Evolutionary conservation across 306 rosid species (phyloP).

Genomic region (Trichosanthes truncata): DNA sequence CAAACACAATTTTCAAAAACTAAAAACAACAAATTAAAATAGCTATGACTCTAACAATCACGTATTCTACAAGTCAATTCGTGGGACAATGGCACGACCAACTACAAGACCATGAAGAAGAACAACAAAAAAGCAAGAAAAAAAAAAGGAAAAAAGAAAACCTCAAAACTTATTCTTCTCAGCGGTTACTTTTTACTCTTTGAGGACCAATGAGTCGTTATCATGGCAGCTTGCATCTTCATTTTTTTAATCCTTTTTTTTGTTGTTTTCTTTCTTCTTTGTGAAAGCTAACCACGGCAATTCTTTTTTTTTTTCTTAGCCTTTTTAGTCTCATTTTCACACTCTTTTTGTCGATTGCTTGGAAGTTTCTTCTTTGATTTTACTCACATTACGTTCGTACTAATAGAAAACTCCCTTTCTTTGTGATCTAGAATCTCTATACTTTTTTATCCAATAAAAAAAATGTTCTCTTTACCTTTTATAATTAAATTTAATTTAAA

Average conservation of each 20-base stretch:
- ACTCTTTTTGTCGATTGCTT: background rate
- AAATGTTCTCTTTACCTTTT: background rate
- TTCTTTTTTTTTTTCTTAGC: background rate
- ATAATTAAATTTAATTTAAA: too few species aligned
- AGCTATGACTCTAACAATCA: too few species aligned
- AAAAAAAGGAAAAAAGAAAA: background rate
- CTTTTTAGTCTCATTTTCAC: background rate
- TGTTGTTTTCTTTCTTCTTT: background rate
- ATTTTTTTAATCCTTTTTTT: background rate
- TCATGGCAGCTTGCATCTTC: slow-evolving; percentile 1
- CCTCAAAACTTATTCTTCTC: background rate
- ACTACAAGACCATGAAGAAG: too few species aligned
- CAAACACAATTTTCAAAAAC: too few species aligned
- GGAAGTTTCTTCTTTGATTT: background rate
- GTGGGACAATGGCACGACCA: too few species aligned
- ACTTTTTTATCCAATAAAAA: background rate
- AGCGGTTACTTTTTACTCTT: background rate
- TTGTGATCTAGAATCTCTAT: background rate
- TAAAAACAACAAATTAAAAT: too few species aligned
- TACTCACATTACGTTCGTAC: background rate
- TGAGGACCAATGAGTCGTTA: background rate
- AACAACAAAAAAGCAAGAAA: background rate
- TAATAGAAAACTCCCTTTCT: background rate
- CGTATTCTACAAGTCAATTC: too few species aligned
- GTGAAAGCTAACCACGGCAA: background rate